phyloP scores from a whole-genome alignment of 2,329 filamentous ascomycete species.

The Sclerotinia minor region DNA sequence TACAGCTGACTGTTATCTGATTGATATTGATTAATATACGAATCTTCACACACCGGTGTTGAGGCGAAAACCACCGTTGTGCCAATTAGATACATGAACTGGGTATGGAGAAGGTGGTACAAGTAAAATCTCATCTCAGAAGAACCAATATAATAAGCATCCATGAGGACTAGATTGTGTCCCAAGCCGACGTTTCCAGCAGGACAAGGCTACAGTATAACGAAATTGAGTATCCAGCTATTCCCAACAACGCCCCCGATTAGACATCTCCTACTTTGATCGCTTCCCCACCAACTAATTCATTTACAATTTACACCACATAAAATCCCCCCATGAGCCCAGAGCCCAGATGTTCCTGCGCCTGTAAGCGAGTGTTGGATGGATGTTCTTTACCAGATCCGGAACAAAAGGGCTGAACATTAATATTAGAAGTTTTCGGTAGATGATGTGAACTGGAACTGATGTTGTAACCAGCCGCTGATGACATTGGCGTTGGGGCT shows the following conservation, averaged over 20 bases:
- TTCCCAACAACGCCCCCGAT: constrained; percentile 13
- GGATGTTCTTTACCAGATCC: not conserved
- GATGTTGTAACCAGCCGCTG: constrained; percentile 17
- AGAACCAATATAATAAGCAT: constrained; percentile 13
- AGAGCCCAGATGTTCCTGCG: not conserved
- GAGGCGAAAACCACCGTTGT: constrained; percentile 10
- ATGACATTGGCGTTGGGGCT: constrained; percentile 10
- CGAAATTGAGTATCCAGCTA: constrained; percentile 14
- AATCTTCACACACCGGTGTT: constrained; percentile 18
- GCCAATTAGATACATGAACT: constrained; percentile 12
- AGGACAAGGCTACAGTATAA: constrained; percentile 22
- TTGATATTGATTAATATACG: not conserved
- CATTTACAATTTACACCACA: not conserved
- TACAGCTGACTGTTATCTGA: constrained; percentile 9
- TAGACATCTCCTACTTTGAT: constrained; percentile 14
- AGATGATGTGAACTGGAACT: constrained; percentile 2
- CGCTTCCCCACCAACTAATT: not conserved
- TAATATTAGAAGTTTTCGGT: not conserved
- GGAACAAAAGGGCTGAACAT: constrained; percentile 9
- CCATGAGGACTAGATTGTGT: not conserved
- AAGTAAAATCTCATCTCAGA: not conserved
- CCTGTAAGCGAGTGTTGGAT: constrained; percentile 4
- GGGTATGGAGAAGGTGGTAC: constrained; percentile 1
- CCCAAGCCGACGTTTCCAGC: constrained; percentile 15
- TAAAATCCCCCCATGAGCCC: not conserved